Conservation (phyloP, 202 grass and related monocot species). For the Schoenoplectus triqueter region DNA sequence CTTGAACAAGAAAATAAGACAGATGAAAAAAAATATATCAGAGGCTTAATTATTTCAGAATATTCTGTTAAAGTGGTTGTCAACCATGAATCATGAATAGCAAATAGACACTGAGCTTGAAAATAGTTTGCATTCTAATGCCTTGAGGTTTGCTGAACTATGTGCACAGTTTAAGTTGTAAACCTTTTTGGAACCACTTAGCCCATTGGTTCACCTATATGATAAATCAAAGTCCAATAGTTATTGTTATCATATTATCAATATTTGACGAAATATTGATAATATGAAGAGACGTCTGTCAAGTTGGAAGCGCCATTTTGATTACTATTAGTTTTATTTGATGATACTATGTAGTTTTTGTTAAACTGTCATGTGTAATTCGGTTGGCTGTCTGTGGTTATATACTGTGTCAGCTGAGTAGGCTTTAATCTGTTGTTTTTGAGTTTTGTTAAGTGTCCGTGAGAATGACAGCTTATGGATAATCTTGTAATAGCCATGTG, state of each 20-base stretch:
- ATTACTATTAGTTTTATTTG: too few relatives aligned
- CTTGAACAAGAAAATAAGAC: slow-evolving; percentile 28
- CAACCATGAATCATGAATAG: not conserved
- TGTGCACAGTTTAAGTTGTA: not conserved
- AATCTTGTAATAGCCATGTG: too few relatives aligned
- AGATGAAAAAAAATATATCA: not conserved
- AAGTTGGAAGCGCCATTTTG: too few relatives aligned
- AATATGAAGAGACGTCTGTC: too few relatives aligned
- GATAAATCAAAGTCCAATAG: not conserved
- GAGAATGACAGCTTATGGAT: too few relatives aligned
- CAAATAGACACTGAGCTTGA: not conserved
- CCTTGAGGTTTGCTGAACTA: not conserved
- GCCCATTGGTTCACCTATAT: not conserved
- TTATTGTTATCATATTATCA: slow-evolving; percentile 6
- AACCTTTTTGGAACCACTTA: not conserved
- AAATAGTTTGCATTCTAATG: not conserved
- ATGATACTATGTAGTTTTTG: too few relatives aligned
- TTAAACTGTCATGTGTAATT: too few relatives aligned
- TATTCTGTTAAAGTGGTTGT: not conserved
- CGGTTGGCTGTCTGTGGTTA: too few relatives aligned
- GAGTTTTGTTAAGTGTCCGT: too few relatives aligned
- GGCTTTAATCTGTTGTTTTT: too few relatives aligned
- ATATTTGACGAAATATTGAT: too few relatives aligned
- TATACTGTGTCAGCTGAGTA: too few relatives aligned
- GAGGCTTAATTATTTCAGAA: not conserved